Evolutionary conservation across 2,329 filamentous ascomycete genomes (phyloP).

Genomic region (Ambrosiella xylebori): DNA sequence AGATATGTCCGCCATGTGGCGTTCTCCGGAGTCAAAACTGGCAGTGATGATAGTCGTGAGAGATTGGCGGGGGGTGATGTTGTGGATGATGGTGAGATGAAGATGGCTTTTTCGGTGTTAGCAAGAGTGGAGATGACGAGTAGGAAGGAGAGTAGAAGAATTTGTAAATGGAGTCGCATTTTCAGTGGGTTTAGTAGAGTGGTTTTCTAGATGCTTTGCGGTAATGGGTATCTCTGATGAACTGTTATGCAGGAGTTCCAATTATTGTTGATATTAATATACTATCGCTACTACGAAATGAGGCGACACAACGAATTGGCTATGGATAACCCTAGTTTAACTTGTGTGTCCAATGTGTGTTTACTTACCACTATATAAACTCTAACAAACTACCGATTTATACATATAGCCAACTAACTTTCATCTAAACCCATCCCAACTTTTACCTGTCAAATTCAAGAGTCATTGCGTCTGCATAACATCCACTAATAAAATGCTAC

Average conservation of each 20-base stretch:
- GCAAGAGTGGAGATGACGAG: constrained; percentile 24
- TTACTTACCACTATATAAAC: not conserved
- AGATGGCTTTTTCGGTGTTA: constrained; percentile 86
- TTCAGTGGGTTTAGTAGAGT: not conserved
- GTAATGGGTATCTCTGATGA: not conserved
- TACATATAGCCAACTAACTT: not conserved
- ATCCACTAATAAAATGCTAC: too few relatives aligned
- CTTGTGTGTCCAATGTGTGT: too few relatives aligned
- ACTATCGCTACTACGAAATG: not conserved
- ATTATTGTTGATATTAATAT: not conserved
- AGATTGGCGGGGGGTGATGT: constrained; percentile 24
- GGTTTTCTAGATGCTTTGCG: not conserved
- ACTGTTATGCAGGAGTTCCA: not conserved
- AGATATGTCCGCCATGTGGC: constrained; percentile 45
- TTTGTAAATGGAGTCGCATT: constrained; percentile 3
- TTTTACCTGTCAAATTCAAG: not conserved
- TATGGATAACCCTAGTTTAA: too few relatives aligned
- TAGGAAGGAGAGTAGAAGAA: constrained; percentile 14
- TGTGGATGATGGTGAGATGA: constrained; percentile 45
- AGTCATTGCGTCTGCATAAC: not conserved
- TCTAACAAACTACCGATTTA: not conserved
- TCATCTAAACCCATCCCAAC: not conserved
- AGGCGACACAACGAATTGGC: too few relatives aligned
- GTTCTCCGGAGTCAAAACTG: constrained; percentile 41
- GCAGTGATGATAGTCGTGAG: constrained; percentile 26